Conservation (phyloP, 192 early-diverging fungal species). For the Entophlyctis luteolus region DNA sequence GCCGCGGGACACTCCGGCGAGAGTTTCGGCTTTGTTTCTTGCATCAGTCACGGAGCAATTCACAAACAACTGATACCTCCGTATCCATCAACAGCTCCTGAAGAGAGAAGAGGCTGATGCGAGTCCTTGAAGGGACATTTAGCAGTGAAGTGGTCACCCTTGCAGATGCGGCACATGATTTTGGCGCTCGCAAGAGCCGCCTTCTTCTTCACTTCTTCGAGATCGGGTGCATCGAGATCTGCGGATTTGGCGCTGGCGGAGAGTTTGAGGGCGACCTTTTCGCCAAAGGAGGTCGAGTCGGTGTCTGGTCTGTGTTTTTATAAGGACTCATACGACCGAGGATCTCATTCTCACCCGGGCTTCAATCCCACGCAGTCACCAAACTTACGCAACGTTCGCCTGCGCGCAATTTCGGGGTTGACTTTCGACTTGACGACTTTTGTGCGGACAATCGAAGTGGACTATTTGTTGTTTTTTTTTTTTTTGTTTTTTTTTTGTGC, state of each 20-base stretch:
- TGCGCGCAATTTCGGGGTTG: constrained; percentile 83
- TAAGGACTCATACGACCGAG: too few relatives aligned
- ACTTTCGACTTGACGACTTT: constrained; percentile 68
- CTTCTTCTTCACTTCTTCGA: constrained; percentile 65
- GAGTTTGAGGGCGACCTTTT: constrained; percentile 80
- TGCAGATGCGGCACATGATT: constrained; percentile 95
- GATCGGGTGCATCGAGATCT: constrained; percentile 44
- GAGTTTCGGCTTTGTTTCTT: too few relatives aligned
- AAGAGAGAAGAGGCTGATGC: constrained; percentile 69
- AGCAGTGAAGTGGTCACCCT: constrained; percentile 91
- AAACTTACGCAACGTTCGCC: constrained; percentile 93
- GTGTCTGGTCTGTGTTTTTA: constrained; percentile 66
- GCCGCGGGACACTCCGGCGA: not conserved
- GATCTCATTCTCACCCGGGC: constrained; percentile 61
- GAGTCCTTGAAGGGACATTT: constrained; percentile 99
- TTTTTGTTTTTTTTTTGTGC: not conserved
- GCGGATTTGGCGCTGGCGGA: constrained; percentile 58
- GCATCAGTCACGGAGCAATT: too few relatives aligned
- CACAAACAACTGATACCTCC: too few relatives aligned
- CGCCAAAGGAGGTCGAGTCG: constrained; percentile 82
- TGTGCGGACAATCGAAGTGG: constrained; percentile 76
- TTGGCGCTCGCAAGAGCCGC: constrained; percentile 61
- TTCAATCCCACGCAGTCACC: constrained; percentile 75
- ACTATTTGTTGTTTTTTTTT: not conserved
- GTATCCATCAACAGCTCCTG: too few relatives aligned